Conservation (phyloP, 805 yeast species). For the Lachancea lanzarotensis region DNA sequence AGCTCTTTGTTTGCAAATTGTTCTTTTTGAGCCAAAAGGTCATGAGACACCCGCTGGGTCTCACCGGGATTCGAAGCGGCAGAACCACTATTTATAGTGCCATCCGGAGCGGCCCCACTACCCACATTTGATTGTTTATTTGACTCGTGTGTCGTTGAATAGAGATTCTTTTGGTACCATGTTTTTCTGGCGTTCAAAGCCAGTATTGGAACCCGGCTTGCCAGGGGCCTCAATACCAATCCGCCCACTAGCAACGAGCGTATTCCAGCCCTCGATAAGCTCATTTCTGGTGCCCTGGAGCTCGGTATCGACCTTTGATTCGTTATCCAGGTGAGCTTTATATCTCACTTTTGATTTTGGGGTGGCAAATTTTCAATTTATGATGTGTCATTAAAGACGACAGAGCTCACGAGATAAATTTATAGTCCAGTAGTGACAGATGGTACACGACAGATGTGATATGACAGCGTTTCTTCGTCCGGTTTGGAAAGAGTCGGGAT, state of each 20-base stretch:
- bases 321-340: no score
- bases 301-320: background rate
- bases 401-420: background rate
- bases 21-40: conserved; percentile 57
- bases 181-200: conserved; percentile 1
- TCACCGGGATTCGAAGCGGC: background rate
- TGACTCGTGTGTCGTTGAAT: background rate
- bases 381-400: no score
- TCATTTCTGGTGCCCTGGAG: background rate
- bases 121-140: background rate
- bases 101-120: background rate
- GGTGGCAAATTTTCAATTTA: conserved; percentile 1
- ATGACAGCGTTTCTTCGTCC: no score
- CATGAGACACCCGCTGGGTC: conserved; percentile 25
- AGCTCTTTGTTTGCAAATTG: conserved; percentile 78
- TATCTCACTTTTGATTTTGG: background rate
- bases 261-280: background rate
- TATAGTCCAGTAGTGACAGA: background rate
- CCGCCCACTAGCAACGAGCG: conserved; percentile 1
- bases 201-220: background rate
- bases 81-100: no score
- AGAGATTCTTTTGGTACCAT: background rate
- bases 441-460: no score
- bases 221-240: background rate
- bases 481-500: no score